phyloP scores from a whole-genome alignment of 2,329 filamentous ascomycete species.

The Aspergillus fructus region DNA sequence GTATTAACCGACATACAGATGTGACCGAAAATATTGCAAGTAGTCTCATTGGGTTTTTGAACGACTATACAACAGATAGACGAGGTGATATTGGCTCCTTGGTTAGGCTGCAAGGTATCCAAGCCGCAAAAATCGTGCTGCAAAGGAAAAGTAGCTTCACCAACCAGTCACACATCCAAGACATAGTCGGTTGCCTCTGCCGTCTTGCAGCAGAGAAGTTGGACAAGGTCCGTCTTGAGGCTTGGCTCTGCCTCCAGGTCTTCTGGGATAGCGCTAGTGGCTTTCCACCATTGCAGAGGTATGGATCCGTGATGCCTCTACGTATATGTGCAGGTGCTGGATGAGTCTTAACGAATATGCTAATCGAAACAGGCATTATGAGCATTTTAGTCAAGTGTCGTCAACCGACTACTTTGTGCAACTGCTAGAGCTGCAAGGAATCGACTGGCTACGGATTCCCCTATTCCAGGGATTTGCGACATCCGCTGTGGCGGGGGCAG shows the following conservation, averaged over 20 bases:
- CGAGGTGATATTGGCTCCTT: constrained; percentile 88
- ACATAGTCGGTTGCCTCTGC: constrained; percentile 48
- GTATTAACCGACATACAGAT: constrained; percentile 28
- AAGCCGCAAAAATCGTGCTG: constrained; percentile 53
- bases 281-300: constrained; percentile 45
- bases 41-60: constrained; percentile 51
- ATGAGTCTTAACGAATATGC: neutral
- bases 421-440: constrained; percentile 36
- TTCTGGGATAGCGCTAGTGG: constrained; percentile 39
- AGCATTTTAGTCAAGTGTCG: constrained; percentile 47
- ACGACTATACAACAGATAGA: constrained; percentile 88
- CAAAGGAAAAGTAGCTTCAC: constrained; percentile 15
- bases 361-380: constrained; percentile 36
- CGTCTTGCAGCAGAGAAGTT: constrained; percentile 84
- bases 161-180: constrained; percentile 21
- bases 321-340: neutral
- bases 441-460: constrained; percentile 38
- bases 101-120: constrained; percentile 76
- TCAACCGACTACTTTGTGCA: constrained; percentile 44
- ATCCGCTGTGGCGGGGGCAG: constrained; percentile 45
- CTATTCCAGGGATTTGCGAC: constrained; percentile 46
- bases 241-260: constrained; percentile 44
- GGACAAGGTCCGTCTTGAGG: constrained; percentile 71
- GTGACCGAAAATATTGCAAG: constrained; percentile 27
- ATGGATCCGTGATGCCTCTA: neutral